Base-by-base conservation (phyloP, 2,329 filamentous ascomycete genomes). In the Metarhizium anisopliae region DNA sequence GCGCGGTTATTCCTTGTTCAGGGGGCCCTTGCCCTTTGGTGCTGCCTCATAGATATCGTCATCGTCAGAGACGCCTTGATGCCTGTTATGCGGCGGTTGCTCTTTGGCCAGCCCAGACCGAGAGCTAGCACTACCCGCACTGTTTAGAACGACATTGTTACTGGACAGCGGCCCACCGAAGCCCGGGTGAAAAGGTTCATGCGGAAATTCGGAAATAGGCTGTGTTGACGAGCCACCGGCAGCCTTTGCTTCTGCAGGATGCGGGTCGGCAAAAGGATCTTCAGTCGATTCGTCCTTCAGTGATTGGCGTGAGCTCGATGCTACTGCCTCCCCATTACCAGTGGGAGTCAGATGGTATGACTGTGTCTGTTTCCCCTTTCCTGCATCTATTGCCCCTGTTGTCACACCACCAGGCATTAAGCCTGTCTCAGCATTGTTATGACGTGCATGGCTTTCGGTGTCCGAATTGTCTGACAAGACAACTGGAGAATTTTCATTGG, bases 21-120 rank as follows among this genome's bases (percentile, higher is more conserved):
- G 56, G 20, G 72, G 68, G 49, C 72, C 67, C 57, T 74, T 73
- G 55, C 62, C 67, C 61, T 69, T 73, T 20, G 68, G 63, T 16
- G 66, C 64, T n/a, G 70, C 65, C 47, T 72, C 69, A 55, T 77
- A 76, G 45, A 75, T 62, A 51, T 75, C 71, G 38, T 74, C 71
- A 40, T 70, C 67, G 42, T 70, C 66, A 3, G 64, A 67, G 32
- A 64, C 63, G n/a, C 70, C 65, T 14, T 61, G 60, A 11, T 54
- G 49, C 51, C 58, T 56, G 29, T 43, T 55, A 43, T 59, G 55
- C 3, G 59, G 61, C 35, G 61, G 59, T 53, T 62, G 58, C 20
- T 55, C 55, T 43, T 60, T 52, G 14, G 59, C 51, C 36, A 58
- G 56, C 29, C 57, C 62, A 43, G 55, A 59, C 7, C 60, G 40